A percentile compares a stretch with the other conserved stretches of the same genome.
Conservation (phyloP, 2,329 filamentous ascomycete species). For the Fusarium sp. region DNA sequence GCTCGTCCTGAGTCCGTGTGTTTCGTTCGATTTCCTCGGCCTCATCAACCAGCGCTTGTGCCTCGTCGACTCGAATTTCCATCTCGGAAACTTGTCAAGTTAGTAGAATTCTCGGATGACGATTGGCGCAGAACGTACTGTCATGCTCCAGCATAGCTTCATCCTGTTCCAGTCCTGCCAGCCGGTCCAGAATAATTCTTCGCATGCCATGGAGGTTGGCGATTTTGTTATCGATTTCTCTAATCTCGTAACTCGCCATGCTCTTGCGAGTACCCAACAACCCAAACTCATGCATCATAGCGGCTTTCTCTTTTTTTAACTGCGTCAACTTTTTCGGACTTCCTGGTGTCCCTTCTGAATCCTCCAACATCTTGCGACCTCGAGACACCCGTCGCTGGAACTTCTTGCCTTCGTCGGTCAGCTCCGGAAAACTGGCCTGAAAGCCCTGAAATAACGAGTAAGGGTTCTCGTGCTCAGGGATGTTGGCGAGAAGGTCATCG, state of each 20-base stretch:
- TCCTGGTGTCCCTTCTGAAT: conserved; percentile 66
- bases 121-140: conserved; percentile 63
- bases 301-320: conserved; percentile 82
- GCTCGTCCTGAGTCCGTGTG: conserved; percentile 65
- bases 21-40: conserved; percentile 67
- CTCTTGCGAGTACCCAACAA: conserved; percentile 94
- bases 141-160: conserved; percentile 92
- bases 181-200: conserved; percentile 86
- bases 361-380: conserved; percentile 80
- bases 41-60: conserved; percentile 69
- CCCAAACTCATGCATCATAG: conserved; percentile 86
- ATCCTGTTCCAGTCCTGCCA: conserved; percentile 89
- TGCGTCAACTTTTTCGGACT: conserved; percentile 76
- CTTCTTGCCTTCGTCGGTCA: conserved; percentile 77
- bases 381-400: conserved; percentile 78
- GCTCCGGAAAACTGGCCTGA: conserved; percentile 84
- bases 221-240: conserved; percentile 97
- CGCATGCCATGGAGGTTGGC: conserved; percentile 93
- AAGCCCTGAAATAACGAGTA: conserved; percentile 98
- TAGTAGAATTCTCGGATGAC: conserved; percentile 42
- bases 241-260: conserved; percentile 96
- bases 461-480: conserved; percentile 85
- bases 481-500: conserved; percentile 89
- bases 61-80: conserved; percentile 71
- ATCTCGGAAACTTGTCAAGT: conserved; percentile 69